These are phyloP conservation scores for Lagerstroemia speciosa DNA, from an alignment of 345 rosid genomes.

Conservation along the genomic window DNA sequence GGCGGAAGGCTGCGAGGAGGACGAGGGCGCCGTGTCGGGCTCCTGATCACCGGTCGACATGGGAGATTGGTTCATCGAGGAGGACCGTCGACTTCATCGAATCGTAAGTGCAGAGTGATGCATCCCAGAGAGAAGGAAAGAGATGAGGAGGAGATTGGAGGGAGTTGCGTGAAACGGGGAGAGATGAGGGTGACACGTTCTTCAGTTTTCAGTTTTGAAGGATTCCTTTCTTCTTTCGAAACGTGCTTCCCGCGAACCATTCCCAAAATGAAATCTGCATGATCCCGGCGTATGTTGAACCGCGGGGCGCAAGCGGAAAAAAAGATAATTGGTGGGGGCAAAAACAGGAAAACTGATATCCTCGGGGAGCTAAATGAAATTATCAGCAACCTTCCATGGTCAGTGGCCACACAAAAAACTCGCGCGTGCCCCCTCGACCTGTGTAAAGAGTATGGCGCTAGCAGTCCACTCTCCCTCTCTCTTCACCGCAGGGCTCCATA, in stretches of 20 bases:
- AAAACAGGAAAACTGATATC: neutral
- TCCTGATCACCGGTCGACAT: slow-evolving; percentile 7
- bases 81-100: slow-evolving; percentile 2
- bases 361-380: neutral
- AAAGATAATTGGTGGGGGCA: neutral
- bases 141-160: neutral
- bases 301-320: too few relatives aligned
- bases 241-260: slow-evolving; percentile 22
- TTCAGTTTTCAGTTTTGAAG: slow-evolving; percentile 9
- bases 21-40: slow-evolving; percentile 7
- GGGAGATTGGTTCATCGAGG: neutral
- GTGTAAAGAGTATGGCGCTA: slow-evolving; percentile 48
- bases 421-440: slow-evolving; percentile 7
- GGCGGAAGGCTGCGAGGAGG: slow-evolving; percentile 11
- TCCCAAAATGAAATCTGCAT: neutral
- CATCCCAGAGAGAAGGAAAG: neutral
- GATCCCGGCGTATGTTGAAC: neutral
- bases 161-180: slow-evolving; percentile 3
- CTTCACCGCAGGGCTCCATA: slow-evolving; percentile 22
- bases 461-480: slow-evolving; percentile 30
- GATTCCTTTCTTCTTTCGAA: neutral
- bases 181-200: slow-evolving; percentile 5
- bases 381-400: neutral
- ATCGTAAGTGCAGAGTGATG: neutral
- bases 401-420: neutral